Conservation (phyloP, 495 filamentous ascomycete species). For the Neurospora sp. region DNA sequence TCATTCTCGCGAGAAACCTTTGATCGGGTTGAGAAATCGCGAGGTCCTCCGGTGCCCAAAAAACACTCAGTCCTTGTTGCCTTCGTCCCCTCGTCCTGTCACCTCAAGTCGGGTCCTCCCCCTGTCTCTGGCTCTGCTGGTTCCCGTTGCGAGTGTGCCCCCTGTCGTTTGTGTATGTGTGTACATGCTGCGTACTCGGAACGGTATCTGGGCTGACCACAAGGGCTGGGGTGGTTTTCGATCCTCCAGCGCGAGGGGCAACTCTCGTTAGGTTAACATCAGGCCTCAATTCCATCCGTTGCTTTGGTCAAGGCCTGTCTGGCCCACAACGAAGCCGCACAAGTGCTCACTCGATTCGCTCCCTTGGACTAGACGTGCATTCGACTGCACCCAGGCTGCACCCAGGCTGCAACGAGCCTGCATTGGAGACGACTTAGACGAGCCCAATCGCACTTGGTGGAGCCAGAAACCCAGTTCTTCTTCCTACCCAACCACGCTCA, state of each 20-base stretch:
- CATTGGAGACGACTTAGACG: background rate
- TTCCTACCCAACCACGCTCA: slow-evolving; percentile 21
- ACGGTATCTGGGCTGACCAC: background rate
- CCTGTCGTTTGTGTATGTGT: background rate
- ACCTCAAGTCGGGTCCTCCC: background rate
- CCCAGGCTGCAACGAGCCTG: background rate
- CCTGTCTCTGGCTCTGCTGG: background rate
- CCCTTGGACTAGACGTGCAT: background rate
- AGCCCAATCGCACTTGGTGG: slow-evolving; percentile 21
- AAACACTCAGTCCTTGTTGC: background rate
- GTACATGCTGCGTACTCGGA: background rate
- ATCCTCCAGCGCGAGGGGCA: background rate
- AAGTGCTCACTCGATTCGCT: background rate
- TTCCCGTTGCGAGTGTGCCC: background rate
- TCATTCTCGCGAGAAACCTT: background rate
- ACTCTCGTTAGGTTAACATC: background rate
- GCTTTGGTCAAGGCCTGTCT: background rate
- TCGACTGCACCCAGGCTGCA: background rate
- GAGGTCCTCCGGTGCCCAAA: background rate
- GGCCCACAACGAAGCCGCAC: background rate
- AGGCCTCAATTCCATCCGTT: background rate
- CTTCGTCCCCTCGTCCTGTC: background rate
- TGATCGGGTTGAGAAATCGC: background rate
- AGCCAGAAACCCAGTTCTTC: slow-evolving; percentile 4
- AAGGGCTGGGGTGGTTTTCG: background rate